Conservation (phyloP, 495 filamentous ascomycete genomes). For the Hypoxylon cercidicola region DNA sequence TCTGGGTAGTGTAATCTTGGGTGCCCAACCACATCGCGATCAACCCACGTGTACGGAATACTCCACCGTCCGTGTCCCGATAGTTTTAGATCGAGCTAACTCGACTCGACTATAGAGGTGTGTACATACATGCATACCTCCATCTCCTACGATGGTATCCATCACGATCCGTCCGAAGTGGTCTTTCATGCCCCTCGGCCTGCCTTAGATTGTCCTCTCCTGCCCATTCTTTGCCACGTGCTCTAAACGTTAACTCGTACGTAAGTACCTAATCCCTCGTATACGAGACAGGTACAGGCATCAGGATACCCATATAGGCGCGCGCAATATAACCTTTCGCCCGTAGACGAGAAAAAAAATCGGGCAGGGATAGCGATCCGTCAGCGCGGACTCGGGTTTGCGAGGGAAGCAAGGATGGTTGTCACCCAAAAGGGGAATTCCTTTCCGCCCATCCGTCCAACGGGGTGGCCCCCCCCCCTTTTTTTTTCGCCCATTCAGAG, state of each 20-base stretch:
- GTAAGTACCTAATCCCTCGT: too few relatives aligned
- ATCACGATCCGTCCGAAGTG: too few relatives aligned
- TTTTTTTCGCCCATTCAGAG: background rate
- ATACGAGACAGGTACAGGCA: background rate
- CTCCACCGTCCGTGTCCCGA: slow-evolving; percentile 17
- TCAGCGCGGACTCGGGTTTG: slow-evolving; percentile 29
- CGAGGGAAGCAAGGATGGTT: background rate
- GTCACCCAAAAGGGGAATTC: slow-evolving; percentile 13
- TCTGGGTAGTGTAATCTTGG: slow-evolving; percentile 11
- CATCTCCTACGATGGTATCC: background rate
- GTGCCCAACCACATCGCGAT: slow-evolving; percentile 31
- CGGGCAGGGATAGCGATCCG: slow-evolving; percentile 33
- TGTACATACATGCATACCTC: background rate
- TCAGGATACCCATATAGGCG: too few relatives aligned
- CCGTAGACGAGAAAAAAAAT: background rate
- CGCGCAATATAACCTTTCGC: slow-evolving; percentile 1
- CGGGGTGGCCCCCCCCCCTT: background rate
- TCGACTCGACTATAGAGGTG: slow-evolving; percentile 9
- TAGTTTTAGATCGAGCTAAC: slow-evolving; percentile 20
- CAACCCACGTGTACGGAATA: slow-evolving; percentile 28
- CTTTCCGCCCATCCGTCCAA: background rate
- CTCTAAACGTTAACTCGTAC: too few relatives aligned
- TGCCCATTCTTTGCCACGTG: too few relatives aligned
- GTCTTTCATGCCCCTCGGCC: too few relatives aligned
- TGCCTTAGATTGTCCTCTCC: too few relatives aligned